Evolutionary conservation across 129 eudicot genomes (phyloP).

Genomic region (Mikania micrantha): DNA sequence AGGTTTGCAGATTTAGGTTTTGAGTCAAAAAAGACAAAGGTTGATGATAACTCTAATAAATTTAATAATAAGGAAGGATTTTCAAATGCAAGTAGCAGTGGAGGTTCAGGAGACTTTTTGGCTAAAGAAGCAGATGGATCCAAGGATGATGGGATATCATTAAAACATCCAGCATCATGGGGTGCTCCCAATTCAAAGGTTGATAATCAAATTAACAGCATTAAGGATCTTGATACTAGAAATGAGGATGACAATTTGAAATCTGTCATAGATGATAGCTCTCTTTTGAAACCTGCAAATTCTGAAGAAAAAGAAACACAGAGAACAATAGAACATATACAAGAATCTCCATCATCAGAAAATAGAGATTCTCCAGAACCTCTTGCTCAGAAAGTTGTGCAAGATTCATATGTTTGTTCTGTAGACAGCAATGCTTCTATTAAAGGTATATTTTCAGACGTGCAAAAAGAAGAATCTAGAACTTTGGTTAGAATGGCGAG

Average conservation of each 20-base stretch:
- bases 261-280: constrained; percentile 20
- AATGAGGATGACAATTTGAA: constrained; percentile 20
- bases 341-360: constrained; percentile 28
- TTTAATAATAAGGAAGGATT: constrained; percentile 31
- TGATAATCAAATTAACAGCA: constrained; percentile 25
- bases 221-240: constrained; percentile 21
- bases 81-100: constrained; percentile 27
- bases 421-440: constrained; percentile 25
- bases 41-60: constrained; percentile 25
- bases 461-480: constrained; percentile 32
- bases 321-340: constrained; percentile 21
- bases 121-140: constrained; percentile 21
- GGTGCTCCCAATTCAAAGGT: constrained; percentile 20
- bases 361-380: constrained; percentile 30
- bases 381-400: constrained; percentile 27
- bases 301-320: constrained; percentile 20
- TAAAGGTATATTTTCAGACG: constrained; percentile 23
- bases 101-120: constrained; percentile 28
- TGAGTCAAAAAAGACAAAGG: constrained; percentile 34
- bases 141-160: constrained; percentile 23
- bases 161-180: constrained; percentile 29
- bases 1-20: constrained; percentile 60
- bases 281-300: constrained; percentile 27
- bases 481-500: constrained; percentile 10
- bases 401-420: constrained; percentile 21